These are phyloP conservation scores for Hamamelis virginiana DNA, from an alignment of 164 flowering plant genomes.

Conservation along the genomic window DNA sequence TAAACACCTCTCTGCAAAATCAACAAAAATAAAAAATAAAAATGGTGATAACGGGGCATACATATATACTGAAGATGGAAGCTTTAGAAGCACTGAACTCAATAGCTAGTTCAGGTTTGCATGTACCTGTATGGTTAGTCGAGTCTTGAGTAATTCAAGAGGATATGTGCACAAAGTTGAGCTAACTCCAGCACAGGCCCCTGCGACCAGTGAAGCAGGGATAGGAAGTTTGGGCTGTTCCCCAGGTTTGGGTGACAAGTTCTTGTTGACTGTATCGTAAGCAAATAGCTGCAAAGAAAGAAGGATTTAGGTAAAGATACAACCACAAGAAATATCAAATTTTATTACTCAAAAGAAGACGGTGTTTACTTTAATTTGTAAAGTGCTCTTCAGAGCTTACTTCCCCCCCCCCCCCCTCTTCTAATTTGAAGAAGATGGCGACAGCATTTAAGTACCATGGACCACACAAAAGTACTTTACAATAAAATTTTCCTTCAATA, in stretches of 20 bases:
- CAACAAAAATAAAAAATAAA: neutral
- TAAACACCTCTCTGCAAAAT: conserved; percentile 70
- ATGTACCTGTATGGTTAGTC: conserved; percentile 86
- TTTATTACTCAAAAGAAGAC: too few species aligned
- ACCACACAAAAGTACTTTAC: too few species aligned
- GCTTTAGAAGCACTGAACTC: neutral
- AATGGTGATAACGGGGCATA: too few species aligned
- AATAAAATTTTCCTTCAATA: too few species aligned
- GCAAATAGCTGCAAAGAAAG: conserved; percentile 69
- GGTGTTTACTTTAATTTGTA: too few species aligned
- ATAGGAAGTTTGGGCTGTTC: conserved; percentile 65
- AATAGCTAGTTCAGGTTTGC: neutral
- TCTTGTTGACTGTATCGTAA: conserved; percentile 85
- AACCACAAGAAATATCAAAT: neutral
- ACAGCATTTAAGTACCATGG: too few species aligned
- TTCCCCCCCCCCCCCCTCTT: too few species aligned
- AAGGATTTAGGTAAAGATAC: neutral
- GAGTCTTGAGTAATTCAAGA: conserved; percentile 89
- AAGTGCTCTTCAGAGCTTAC: too few species aligned
- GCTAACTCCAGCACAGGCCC: conserved; percentile 96
- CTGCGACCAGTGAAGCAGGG: conserved; percentile 86
- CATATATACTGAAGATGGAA: neutral
- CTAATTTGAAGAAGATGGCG: too few species aligned
- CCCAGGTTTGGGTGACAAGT: conserved; percentile 63
- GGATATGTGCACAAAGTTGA: conserved; percentile 89